Conservation (phyloP, 2,329 filamentous ascomycete species). For the Penicillium sp. region DNA sequence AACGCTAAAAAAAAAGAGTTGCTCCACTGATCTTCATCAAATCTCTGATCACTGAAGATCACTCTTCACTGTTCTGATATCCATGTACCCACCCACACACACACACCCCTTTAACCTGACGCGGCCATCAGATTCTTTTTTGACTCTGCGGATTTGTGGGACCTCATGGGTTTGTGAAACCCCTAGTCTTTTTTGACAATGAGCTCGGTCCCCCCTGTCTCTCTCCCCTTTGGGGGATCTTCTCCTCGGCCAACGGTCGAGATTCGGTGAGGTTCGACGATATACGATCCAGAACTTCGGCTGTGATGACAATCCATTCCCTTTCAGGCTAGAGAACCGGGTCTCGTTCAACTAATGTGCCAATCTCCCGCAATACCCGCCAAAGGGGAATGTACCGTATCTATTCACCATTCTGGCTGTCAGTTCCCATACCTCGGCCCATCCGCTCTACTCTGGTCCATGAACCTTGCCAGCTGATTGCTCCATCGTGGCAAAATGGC, state of each 20-base stretch:
- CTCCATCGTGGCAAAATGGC: conserved; percentile 17
- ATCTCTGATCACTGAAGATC: conserved; percentile 8
- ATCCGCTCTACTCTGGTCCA: neutral
- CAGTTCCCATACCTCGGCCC: conserved; percentile 2
- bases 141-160: conserved; percentile 9
- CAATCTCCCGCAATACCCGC: conserved; percentile 3
- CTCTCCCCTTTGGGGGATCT: neutral
- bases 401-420: neutral
- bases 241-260: neutral
- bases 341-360: neutral
- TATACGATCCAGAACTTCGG: conserved; percentile 5
- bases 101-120: neutral
- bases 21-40: conserved; percentile 14
- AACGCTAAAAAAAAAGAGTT: neutral
- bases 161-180: conserved; percentile 13
- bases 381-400: neutral
- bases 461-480: conserved; percentile 20
- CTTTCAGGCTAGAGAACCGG: neutral
- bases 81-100: neutral
- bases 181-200: conserved; percentile 4
- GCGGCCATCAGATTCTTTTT: conserved; percentile 3
- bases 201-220: conserved; percentile 3
- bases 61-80: neutral
- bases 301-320: neutral
- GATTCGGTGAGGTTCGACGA: neutral